phyloP scores from a whole-genome alignment of 176 grass and related monocot genomes.

The Aegilops bicornis region DNA sequence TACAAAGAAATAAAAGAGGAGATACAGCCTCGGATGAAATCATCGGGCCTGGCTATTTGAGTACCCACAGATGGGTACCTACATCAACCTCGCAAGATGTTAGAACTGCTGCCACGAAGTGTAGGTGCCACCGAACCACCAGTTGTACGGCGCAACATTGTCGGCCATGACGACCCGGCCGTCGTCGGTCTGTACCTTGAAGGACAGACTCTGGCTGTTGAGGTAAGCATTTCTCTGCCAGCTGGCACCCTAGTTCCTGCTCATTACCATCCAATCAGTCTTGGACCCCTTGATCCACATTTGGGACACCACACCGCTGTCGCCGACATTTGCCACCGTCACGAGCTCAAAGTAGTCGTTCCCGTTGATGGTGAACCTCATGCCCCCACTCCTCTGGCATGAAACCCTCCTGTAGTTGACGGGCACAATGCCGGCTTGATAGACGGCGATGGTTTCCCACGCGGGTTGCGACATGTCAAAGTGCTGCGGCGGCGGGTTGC shows the following conservation, averaged over 20 bases:
- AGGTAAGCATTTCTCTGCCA: conserved; percentile 61
- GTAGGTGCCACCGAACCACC: conserved; percentile 43
- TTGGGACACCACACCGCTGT: conserved; percentile 32
- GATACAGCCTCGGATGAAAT: too few species aligned
- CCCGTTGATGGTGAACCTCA: too few species aligned
- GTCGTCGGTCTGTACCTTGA: conserved; percentile 29
- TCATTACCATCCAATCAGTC: conserved; percentile 49
- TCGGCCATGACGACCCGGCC: conserved; percentile 2
- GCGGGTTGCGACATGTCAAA: conserved; percentile 81
- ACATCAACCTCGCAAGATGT: too few species aligned
- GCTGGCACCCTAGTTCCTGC: conserved; percentile 70
- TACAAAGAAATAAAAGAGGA: too few species aligned
- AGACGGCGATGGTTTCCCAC: conserved; percentile 42
- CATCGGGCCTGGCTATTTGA: too few species aligned
- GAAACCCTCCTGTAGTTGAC: conserved; percentile 32
- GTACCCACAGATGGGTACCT: too few species aligned
- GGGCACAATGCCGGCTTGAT: conserved; percentile 19
- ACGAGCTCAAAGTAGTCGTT: too few species aligned
- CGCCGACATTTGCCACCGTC: not conserved
- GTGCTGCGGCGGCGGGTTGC: conserved; percentile 58
- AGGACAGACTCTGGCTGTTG: conserved; percentile 28
- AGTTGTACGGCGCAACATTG: conserved; percentile 32
- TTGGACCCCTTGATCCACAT: conserved; percentile 40
- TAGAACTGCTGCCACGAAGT: not conserved
- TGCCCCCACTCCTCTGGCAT: not conserved